These are phyloP conservation scores for Apiotrichum brassicae DNA, from an alignment of 1,284 basidiomycete genomes.

Conservation along the genomic window DNA sequence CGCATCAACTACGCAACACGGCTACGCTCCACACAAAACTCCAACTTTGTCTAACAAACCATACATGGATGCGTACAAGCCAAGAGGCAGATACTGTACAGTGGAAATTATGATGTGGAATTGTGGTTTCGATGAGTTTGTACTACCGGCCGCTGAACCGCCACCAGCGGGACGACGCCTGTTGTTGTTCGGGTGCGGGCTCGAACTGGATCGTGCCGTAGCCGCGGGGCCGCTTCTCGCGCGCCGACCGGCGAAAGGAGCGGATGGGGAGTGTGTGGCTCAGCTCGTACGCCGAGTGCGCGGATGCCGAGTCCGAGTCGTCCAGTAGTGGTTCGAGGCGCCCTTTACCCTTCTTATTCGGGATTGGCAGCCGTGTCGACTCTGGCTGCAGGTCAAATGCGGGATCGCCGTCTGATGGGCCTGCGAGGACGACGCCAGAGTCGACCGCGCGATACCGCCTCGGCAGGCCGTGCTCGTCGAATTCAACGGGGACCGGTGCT, in stretches of 20 bases:
- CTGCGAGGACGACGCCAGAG: conserved; percentile 35
- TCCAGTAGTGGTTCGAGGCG: background rate
- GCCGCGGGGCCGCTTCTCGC: background rate
- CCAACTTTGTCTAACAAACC: background rate
- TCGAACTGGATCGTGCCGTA: conserved; percentile 11
- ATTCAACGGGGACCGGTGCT: conserved; percentile 11
- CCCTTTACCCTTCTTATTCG: background rate
- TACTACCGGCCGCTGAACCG: background rate
- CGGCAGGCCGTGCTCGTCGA: conserved; percentile 21
- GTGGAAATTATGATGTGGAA: too few relatives aligned
- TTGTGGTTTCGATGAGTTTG: background rate
- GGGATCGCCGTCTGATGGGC: conserved; percentile 9
- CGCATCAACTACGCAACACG: too few relatives aligned
- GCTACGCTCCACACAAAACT: too few relatives aligned
- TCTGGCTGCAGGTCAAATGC: conserved; percentile 1
- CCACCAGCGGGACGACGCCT: conserved; percentile 1
- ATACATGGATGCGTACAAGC: conserved; percentile 1
- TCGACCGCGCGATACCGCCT: conserved; percentile 37
- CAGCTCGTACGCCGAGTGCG: conserved; percentile 7
- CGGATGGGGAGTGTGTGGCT: background rate
- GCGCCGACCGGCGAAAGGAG: background rate
- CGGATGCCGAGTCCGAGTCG: conserved; percentile 1
- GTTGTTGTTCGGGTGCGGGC: background rate
- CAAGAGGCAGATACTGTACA: background rate
- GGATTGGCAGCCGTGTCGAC: background rate